These are phyloP conservation scores for Fagus sylvatica DNA, from an alignment of 306 rosid genomes.

Conservation along the genomic window DNA sequence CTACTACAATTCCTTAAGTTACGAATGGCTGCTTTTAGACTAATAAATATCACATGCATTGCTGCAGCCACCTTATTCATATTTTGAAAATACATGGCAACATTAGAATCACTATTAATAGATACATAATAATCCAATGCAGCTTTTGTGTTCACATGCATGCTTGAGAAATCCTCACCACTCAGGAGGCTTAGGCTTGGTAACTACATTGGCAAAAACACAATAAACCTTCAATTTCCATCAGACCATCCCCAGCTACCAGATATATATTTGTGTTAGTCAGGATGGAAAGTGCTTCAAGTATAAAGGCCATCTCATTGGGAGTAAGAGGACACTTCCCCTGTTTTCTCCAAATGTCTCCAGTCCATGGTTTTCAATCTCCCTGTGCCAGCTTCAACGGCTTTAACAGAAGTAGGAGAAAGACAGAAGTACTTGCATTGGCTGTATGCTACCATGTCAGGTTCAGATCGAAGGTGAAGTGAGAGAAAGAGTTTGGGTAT, in stretches of 20 bases:
- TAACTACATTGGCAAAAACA: slow-evolving; percentile 60
- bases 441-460: slow-evolving; percentile 42
- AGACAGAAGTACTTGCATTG: too few relatives aligned
- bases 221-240: slow-evolving; percentile 58
- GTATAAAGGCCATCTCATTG: slow-evolving; percentile 77
- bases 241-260: slow-evolving; percentile 51
- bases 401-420: slow-evolving; percentile 31
- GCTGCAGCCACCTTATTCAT: slow-evolving; percentile 99
- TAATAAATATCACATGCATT: slow-evolving; percentile 34
- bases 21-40: too few relatives aligned
- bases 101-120: slow-evolving; percentile 77
- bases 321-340: slow-evolving; percentile 95
- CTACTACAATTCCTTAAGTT: too few relatives aligned
- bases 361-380: slow-evolving; percentile 89
- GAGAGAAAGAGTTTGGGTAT: slow-evolving; percentile 90
- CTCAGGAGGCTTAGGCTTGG: slow-evolving; percentile 76
- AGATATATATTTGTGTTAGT: slow-evolving; percentile 73
- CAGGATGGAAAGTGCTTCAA: slow-evolving; percentile 69
- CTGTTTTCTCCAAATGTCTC: slow-evolving; percentile 78
- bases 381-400: slow-evolving; percentile 67
- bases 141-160: slow-evolving; percentile 96
- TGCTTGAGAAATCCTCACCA: slow-evolving; percentile 71
- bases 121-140: slow-evolving; percentile 40
- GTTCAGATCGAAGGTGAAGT: slow-evolving; percentile 91
- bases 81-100: slow-evolving; percentile 90